These are phyloP conservation scores for Globisporangium splendens DNA, from an alignment of 352 stramenopile species.

Conservation along the genomic window DNA sequence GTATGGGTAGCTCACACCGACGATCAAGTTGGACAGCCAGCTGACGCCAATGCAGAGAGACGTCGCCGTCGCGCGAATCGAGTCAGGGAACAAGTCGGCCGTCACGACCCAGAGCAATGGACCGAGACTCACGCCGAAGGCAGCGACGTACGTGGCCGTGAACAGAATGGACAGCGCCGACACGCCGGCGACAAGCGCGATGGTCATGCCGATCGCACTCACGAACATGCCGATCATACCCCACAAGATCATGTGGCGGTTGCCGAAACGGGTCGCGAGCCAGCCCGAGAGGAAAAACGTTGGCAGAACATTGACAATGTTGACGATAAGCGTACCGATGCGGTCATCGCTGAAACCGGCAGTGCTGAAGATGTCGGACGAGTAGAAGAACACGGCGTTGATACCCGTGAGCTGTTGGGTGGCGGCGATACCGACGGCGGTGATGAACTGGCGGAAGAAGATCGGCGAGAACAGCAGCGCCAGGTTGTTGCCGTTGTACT, in stretches of 20 bases:
- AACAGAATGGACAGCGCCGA: constrained; percentile 43
- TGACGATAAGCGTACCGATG: constrained; percentile 51
- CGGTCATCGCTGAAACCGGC: constrained; percentile 51
- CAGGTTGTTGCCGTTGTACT: constrained; percentile 2
- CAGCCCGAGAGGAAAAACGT: constrained; percentile 31
- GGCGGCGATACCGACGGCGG: constrained; percentile 37
- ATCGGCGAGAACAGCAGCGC: constrained; percentile 1
- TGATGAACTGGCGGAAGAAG: constrained; percentile 36
- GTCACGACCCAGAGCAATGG: constrained; percentile 49
- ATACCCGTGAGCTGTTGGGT: constrained; percentile 58
- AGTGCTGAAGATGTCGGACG: constrained; percentile 51
- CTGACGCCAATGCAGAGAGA: constrained; percentile 48
- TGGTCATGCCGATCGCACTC: constrained; percentile 40
- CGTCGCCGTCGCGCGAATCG: constrained; percentile 36
- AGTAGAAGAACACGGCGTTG: constrained; percentile 77
- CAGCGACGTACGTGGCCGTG: constrained; percentile 39
- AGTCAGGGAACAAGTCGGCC: constrained; percentile 52
- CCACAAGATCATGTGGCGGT: constrained; percentile 44
- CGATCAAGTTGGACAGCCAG: constrained; percentile 47
- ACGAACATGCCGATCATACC: constrained; percentile 47
- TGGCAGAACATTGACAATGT: constrained; percentile 51
- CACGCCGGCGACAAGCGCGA: constrained; percentile 15
- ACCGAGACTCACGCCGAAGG: constrained; percentile 45
- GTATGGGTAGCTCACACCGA: constrained; percentile 58
- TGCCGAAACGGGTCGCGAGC: constrained; percentile 37